Percentiles rank a stretch among this genome's conserved stretches.
phyloP scores from a whole-genome alignment of 306 rosid genomes.

The Alnus glutinosa region DNA sequence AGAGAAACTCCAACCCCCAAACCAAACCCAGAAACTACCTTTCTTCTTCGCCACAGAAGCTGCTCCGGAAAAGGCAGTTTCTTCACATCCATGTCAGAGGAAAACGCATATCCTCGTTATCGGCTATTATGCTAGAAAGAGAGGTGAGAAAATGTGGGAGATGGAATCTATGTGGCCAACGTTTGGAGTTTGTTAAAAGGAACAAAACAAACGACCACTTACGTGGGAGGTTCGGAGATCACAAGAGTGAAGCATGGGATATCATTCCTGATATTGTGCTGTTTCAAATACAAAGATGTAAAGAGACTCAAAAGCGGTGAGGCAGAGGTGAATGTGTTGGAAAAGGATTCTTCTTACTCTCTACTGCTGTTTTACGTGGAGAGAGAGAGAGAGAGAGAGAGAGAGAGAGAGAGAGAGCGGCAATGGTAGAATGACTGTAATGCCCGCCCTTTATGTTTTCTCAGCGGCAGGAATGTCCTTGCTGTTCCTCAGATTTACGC shows the following conservation, averaged over 20 bases:
- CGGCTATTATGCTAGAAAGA: background rate
- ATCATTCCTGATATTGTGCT: background rate
- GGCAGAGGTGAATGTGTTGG: background rate
- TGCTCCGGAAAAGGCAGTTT: constrained; percentile 48
- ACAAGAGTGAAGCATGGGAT: background rate
- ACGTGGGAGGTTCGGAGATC: background rate
- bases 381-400: background rate
- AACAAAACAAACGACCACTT: background rate
- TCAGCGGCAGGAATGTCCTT: too few relatives aligned
- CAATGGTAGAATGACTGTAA: background rate
- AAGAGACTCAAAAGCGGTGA: background rate
- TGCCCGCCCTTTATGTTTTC: background rate
- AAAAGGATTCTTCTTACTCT: background rate
- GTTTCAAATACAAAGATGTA: background rate
- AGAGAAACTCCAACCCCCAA: constrained; percentile 63
- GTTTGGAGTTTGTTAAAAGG: background rate
- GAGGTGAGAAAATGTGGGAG: background rate
- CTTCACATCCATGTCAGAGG: constrained; percentile 56
- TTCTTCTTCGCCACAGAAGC: constrained; percentile 49
- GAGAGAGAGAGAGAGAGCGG: background rate
- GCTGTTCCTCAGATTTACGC: background rate
- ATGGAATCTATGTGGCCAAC: background rate
- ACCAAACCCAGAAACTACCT: constrained; percentile 66
- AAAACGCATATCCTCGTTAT: constrained; percentile 11
- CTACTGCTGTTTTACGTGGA: background rate